Evolutionary conservation across 441 rosid species (phyloP), one percentile per base, ranked within the genome.

Genomic region (Eutrema salsugineum): DNA sequence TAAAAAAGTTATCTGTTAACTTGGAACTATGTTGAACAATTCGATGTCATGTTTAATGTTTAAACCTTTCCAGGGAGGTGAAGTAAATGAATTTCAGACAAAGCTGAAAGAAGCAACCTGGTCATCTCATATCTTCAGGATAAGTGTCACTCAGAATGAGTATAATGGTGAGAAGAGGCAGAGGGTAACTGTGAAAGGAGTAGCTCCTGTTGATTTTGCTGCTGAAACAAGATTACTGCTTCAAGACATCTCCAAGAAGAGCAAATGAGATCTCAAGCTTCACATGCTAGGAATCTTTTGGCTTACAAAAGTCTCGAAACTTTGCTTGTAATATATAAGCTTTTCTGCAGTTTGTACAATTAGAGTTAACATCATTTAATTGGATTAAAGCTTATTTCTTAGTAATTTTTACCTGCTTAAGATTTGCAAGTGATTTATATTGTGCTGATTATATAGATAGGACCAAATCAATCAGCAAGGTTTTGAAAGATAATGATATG

Each of bases 131-230:
- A 70, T 85, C 55, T 87, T 94, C 70, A 77, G 89, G 49, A 83
- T 92, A 33, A 86, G 97, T 51, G 93, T 90, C 32, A 16, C 87
- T 10, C 99, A 86, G 75, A 77, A 85, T 1, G 97, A 94, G 71
- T 94, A 91, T 77, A 94, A 88, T 56, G 84, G 83, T 35, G 99
- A 94, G 78, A 91, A 92, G 85, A 84, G 93, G 71, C 99, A 88
- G 73, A 87, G 99, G 85, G 78, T 94, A 59, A 90, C 97, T 14
- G 87, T 85, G 12, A 90, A 77, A 81, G 89, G 79, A 30, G 87
- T 81, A 53, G 83, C 95, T 58, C 87, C 93, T 3, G 80, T 91
- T 43, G 97, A 94, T 79, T 94, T 82, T 79, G 87, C 93, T 69
- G 87, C 89, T 28, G 97, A 94, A 78, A 70, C 91, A 33, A 85